These are phyloP conservation scores for Rutidosis leptorrhynchoides DNA, from an alignment of 129 eudicot genomes.

Conservation along the genomic window DNA sequence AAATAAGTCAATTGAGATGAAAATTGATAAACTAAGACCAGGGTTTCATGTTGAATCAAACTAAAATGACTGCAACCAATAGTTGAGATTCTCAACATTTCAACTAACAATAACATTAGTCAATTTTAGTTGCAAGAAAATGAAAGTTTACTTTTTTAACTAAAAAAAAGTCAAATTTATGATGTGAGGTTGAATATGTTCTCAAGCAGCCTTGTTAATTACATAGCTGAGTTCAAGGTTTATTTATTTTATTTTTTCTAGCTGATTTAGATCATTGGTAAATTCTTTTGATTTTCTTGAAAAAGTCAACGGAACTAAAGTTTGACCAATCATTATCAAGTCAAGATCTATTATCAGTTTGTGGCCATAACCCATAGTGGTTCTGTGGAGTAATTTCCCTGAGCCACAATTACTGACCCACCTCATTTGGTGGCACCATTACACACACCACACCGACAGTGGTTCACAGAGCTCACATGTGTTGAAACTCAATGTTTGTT, in stretches of 20 bases:
- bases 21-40: not conserved
- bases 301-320: conserved; percentile 18
- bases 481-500: conserved; percentile 1
- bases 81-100: conserved; percentile 6
- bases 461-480: conserved; percentile 26
- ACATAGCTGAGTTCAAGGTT: not conserved
- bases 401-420: conserved; percentile 29
- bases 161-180: not conserved
- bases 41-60: not conserved
- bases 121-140: conserved; percentile 23
- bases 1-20: not conserved
- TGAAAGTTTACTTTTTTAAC: conserved; percentile 14
- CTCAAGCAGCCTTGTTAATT: not conserved
- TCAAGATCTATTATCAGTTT: conserved; percentile 12
- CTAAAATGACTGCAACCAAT: not conserved
- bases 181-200: not conserved
- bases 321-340: conserved; percentile 3
- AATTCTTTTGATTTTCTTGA: not conserved
- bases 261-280: not conserved
- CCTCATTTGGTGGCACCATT: conserved; percentile 28
- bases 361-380: conserved; percentile 18
- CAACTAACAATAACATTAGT: not conserved
- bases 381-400: conserved; percentile 8
- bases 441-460: conserved; percentile 21
- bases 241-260: not conserved